Base-by-base conservation (phyloP, 345 rosid genomes). In the Reutealis trisperma region DNA sequence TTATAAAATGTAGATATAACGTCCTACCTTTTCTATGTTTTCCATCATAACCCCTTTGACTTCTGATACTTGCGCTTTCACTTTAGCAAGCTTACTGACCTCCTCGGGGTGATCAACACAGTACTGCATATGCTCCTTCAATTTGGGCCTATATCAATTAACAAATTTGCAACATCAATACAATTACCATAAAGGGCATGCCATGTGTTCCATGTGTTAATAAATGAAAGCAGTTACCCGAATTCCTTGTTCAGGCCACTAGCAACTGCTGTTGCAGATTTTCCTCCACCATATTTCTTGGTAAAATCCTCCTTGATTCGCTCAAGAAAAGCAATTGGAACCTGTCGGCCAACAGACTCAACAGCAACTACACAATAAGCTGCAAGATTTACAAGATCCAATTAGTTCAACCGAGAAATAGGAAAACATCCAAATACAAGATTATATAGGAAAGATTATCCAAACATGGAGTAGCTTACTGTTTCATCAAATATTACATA, bases 1-100 rank as follows among this genome's bases (percentile, higher is more conserved):
- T 55, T 32, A 41, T n/a, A 32, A 1, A 12, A n/a, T 30, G 11
- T 54, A 21, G 22, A 24, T 60, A 0, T 11, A 60, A 6, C 27
- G 69, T 8, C 69, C 70, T 77, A 88, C 99, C 99, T 96, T 96
- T 81, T 93, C 99, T 34, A 96, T 96, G 80, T 96, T 96, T 77
- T 96, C 99, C 98, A 96, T 91, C 98, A 96, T 96, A 24, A 96
- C 99, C 73, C 98, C 98, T 85, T 93, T 96, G 65, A 96, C 99
- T 86, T 96, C 99, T n/a, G 97, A 85, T 62, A 96, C 99, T 81
- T 96, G 99, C 30, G 97, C 98, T 79, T 96, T 93, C 77, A 96
- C 99, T 86, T 96, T 96, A 51, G 98, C 93, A 78, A 96, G 91
- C 84, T 96, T 93, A 87, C 91, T 96, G 83, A 93, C 89, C 88